A percentile compares a stretch with the other conserved stretches of the same genome.
Evolutionary conservation across 1,139 yeast species (phyloP).

Genomic region (Lodderomyces elongisporus): DNA sequence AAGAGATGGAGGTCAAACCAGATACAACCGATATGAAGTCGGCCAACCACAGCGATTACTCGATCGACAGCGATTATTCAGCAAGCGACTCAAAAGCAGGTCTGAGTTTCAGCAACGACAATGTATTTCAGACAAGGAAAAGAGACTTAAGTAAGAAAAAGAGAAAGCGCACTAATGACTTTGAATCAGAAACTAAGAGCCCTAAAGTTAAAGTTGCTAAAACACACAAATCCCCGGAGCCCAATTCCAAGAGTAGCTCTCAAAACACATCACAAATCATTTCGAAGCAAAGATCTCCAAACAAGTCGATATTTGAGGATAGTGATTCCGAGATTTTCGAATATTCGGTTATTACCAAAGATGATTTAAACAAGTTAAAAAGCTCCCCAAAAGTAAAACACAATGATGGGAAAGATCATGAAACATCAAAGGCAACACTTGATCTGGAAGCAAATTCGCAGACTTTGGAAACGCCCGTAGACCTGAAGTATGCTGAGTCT

Average conservation of each 20-base stretch:
- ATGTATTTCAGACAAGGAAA: slow-evolving; percentile 34
- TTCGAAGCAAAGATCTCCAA: too few relatives aligned
- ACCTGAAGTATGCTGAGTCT: too few relatives aligned
- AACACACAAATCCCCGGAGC: slow-evolving; percentile 1
- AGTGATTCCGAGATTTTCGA: slow-evolving; percentile 8
- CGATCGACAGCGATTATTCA: too few relatives aligned
- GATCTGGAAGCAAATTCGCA: slow-evolving; percentile 1
- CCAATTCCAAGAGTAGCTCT: slow-evolving; percentile 1
- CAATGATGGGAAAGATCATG: slow-evolving; percentile 4
- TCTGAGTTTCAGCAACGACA: slow-evolving; percentile 37
- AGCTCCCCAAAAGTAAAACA: too few relatives aligned
- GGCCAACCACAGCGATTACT: too few relatives aligned
- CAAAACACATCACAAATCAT: too few relatives aligned
- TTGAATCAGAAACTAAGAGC: too few relatives aligned
- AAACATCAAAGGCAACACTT: neutral
- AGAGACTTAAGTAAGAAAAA: slow-evolving; percentile 19
- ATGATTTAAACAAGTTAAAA: neutral
- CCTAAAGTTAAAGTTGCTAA: too few relatives aligned
- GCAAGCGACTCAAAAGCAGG: too few relatives aligned
- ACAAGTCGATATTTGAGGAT: slow-evolving; percentile 12
- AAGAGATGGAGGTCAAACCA: too few relatives aligned
- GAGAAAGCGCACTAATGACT: too few relatives aligned
- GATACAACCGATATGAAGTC: too few relatives aligned
- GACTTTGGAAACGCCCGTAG: neutral
- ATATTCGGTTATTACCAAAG: slow-evolving; percentile 2